Evolutionary conservation across 2,329 filamentous ascomycete genomes (phyloP).

Genomic region (Pyricularia pennisetigena): DNA sequence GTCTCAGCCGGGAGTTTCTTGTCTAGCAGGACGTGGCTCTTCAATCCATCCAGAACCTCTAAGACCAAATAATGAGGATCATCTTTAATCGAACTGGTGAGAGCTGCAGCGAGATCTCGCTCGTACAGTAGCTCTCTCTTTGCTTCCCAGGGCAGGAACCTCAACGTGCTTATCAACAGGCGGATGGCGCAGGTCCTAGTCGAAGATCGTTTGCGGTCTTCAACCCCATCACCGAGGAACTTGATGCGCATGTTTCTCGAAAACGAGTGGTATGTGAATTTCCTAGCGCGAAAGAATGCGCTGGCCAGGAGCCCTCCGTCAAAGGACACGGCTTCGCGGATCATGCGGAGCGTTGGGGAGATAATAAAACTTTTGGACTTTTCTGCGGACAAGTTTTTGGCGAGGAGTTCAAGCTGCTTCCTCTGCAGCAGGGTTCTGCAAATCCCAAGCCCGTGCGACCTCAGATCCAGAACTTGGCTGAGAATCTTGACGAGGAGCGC

Average conservation of each 20-base stretch:
- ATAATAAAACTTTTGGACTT: conserved; percentile 83
- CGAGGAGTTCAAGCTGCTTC: conserved; percentile 69
- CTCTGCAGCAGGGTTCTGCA: conserved; percentile 76
- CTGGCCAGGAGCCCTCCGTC: conserved; percentile 77
- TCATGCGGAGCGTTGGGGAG: conserved; percentile 74
- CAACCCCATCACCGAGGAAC: conserved; percentile 44
- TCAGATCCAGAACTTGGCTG: conserved; percentile 63
- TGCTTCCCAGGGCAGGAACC: conserved; percentile 64
- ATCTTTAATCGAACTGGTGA: conserved; percentile 68
- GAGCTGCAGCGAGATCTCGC: conserved; percentile 54
- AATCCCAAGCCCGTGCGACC: conserved; percentile 64
- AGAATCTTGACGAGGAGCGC: conserved; percentile 73
- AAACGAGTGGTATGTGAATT: conserved; percentile 70
- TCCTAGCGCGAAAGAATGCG: conserved; percentile 66
- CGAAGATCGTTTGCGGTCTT: conserved; percentile 62
- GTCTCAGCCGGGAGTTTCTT: conserved; percentile 59
- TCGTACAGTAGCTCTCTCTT: conserved; percentile 80
- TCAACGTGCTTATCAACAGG: conserved; percentile 71
- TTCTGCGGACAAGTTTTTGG: conserved; percentile 67
- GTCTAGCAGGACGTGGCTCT: conserved; percentile 64
- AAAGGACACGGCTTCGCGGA: conserved; percentile 76
- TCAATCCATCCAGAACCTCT: conserved; percentile 65
- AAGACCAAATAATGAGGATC: conserved; percentile 67
- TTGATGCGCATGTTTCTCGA: conserved; percentile 72
- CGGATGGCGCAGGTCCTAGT: conserved; percentile 74